Conservation (phyloP, 345 rosid genomes). For the Murraya paniculata region DNA sequence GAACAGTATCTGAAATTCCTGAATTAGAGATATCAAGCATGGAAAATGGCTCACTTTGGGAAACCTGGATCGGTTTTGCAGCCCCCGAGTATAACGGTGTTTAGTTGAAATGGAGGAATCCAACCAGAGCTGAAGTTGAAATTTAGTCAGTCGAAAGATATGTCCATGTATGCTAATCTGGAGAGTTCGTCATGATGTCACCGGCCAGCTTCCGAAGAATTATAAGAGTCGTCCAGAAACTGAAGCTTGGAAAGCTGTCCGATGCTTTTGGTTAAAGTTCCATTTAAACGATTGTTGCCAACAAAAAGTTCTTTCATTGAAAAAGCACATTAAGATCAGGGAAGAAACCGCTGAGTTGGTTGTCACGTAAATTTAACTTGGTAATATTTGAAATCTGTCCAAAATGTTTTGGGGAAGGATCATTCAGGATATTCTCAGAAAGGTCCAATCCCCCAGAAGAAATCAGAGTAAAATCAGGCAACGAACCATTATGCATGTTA, state of each 20-base stretch:
- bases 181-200: background rate
- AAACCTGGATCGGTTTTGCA: slow-evolving; percentile 22
- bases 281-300: background rate
- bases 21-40: slow-evolving; percentile 24
- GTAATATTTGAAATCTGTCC: slow-evolving; percentile 4
- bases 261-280: slow-evolving; percentile 4
- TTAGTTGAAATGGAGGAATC: slow-evolving; percentile 26
- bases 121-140: slow-evolving; percentile 17
- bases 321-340: background rate
- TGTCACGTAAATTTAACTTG: background rate
- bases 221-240: slow-evolving; percentile 8
- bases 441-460: slow-evolving; percentile 12
- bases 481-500: slow-evolving; percentile 14
- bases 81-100: background rate
- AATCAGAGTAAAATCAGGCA: background rate
- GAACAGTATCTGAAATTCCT: slow-evolving; percentile 23
- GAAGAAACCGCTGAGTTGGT: background rate
- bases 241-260: slow-evolving; percentile 8
- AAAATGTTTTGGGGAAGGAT: slow-evolving; percentile 3
- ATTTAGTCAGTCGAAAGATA: background rate
- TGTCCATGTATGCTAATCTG: background rate
- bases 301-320: background rate
- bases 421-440: slow-evolving; percentile 2
- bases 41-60: slow-evolving; percentile 13
- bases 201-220: slow-evolving; percentile 9